Conservation (phyloP, 179 eudicot species). For the Nepenthes alata region DNA sequence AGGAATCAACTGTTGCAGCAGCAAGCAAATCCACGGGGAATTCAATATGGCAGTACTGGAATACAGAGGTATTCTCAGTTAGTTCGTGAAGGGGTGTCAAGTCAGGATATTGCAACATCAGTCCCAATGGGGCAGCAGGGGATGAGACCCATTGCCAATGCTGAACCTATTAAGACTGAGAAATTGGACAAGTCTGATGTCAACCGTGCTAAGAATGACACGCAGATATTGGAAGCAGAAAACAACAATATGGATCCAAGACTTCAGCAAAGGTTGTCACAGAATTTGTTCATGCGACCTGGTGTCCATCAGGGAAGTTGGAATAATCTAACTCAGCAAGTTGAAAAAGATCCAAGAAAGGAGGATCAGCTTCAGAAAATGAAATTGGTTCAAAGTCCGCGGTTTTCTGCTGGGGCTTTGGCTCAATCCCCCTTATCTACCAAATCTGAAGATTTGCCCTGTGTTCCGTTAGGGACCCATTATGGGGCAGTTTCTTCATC, state of each 20-base stretch:
- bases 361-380: constrained; percentile 61
- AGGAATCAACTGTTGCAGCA: constrained; percentile 51
- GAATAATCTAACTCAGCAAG: constrained; percentile 47
- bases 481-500: constrained; percentile 58
- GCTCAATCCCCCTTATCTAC: constrained; percentile 72
- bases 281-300: constrained; percentile 43
- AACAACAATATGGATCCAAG: constrained; percentile 42
- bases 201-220: constrained; percentile 31
- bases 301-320: constrained; percentile 42
- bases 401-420: constrained; percentile 58
- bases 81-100: constrained; percentile 49
- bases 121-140: constrained; percentile 37
- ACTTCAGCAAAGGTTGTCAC: constrained; percentile 46
- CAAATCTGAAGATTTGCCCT: constrained; percentile 66
- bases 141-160: constrained; percentile 33
- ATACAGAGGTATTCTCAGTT: constrained; percentile 64
- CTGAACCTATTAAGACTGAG: constrained; percentile 43
- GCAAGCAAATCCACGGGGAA: constrained; percentile 42
- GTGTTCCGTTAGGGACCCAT: constrained; percentile 64
- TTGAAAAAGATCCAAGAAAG: constrained; percentile 56
- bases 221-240: constrained; percentile 44
- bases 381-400: constrained; percentile 73
- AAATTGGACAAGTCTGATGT: constrained; percentile 48
- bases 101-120: constrained; percentile 37
- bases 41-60: constrained; percentile 45